Evolutionary conservation across 306 rosid genomes (phyloP), one percentile per base, ranked within the genome.

Genomic region (Adenanthera pavonina): DNA sequence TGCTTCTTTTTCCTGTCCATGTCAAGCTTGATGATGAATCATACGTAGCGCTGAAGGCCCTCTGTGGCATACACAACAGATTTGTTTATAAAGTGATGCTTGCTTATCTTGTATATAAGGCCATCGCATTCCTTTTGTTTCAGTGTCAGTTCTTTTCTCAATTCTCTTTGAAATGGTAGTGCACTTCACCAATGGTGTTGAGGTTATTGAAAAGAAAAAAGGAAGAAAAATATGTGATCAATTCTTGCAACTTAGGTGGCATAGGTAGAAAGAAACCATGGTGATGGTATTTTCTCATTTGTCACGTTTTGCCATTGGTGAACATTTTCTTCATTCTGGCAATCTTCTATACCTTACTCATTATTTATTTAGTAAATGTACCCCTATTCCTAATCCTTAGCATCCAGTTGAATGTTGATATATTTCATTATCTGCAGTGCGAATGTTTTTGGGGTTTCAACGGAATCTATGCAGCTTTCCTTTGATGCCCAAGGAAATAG

Each of bases 391-490:
- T 59, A 19, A 40, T 72, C 74, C 41, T 7, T 69, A 51, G 75
- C 35, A 72, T 78, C 71, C 44, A 16, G 30, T 84, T 83, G 70
- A 89, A 79, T 56, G 14, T 81, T 87, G 83, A 85, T 88, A 67
- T 82, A 57, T 69, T 33, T 85, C 70, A 64, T 70, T 77, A 12
- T 85, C 70, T 66, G 82, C 91, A 96, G 99, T 53, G 88, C 99
- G 61, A 94, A 68, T 79, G 99, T 96, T 78, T 96, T 96, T 59
- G 99, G 99, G 75, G 99, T 96, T 69, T 96, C 99, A 49, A 96
- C 99, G 4, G 98, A 96, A 80, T 96, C 99, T 11, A 96, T 96
- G 99, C 99, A 96, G 89, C 99, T 96, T 80, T 93, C 98, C 15
- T 93, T 96, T 77, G 99, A 96, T 87, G 90, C 97, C 53, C 92